Evolutionary conservation across 139 green algal species (phyloP), one percentile per base, ranked within the genome.

Genomic region (Picochlorum costavermella): DNA sequence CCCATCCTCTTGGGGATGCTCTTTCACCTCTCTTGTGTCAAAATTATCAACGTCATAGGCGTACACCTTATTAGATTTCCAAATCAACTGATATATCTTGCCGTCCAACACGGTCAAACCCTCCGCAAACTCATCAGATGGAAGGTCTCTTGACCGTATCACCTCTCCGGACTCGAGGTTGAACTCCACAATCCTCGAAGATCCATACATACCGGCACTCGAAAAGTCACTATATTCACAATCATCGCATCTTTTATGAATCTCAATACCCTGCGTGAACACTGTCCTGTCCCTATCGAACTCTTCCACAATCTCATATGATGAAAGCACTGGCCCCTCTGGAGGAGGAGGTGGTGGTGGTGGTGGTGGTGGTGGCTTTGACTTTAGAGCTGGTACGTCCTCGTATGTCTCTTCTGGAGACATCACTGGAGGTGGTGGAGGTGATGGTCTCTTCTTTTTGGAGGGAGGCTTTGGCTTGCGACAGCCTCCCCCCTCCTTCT

Each of bases 191-290:
- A 96, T 66, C 1, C 37, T 76, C 1, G 86, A 92, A 29, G 69
- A 20, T 2, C 86, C 86, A 63, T 94, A 81, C 16, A 91, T 65
- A 10, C 88, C 85, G 75, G 84, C 90, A 13, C 80, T 89, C 64
- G 92, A 86, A 82, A 81, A 90, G 36, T 90, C 80, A 12, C 86
- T 69, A 14, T 91, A 81, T 72, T 84, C 86, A 6, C 53, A 43
- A 16, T 65, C 58, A 13, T 78, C 45, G 60, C 88, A 92, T 0
- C 74, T 11, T 2, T 65, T 60, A 43, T 92, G 82, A 60, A 73
- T 89, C 60, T 88, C 66, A 30, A 94, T 63, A 9, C 86, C 88
- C 66, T 96, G 88, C 3, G 88, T 94, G 74, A 95, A 96, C 3
- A 87, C 84, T 2, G 46, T 36, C 2, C 68, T 67, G 67, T 95